These are phyloP conservation scores for Thoreauomyces humboldtii DNA, from an alignment of 192 early-diverging fungal genomes.

Conservation along the genomic window DNA sequence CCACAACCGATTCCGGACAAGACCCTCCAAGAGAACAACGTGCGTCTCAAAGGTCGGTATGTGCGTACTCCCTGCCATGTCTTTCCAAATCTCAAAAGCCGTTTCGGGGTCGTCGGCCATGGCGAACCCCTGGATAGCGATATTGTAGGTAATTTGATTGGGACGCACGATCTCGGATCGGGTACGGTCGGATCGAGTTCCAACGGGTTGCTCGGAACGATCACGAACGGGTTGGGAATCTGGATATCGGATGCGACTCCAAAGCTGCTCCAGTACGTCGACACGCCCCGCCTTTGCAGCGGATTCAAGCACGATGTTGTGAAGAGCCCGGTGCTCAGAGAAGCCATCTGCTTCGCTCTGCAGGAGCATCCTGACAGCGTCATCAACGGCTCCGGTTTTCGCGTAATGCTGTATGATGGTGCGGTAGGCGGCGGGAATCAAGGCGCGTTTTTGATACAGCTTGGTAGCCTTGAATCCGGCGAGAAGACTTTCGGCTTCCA, in stretches of 20 bases:
- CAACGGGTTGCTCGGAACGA: too few species aligned
- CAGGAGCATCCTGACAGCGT: slow-evolving; percentile 31
- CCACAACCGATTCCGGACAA: slow-evolving; percentile 19
- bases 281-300: slow-evolving; percentile 21
- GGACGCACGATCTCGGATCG: slow-evolving; percentile 9
- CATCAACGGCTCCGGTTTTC: slow-evolving; percentile 2
- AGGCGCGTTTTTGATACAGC: not conserved
- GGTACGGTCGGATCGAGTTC: too few species aligned
- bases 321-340: slow-evolving; percentile 1
- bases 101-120: slow-evolving; percentile 7
- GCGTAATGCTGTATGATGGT: slow-evolving; percentile 26
- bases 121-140: slow-evolving; percentile 28
- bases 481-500: slow-evolving; percentile 21
- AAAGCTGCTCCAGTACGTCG: slow-evolving; percentile 12
- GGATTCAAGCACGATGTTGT: slow-evolving; percentile 30
- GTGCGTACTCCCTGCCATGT: slow-evolving; percentile 27
- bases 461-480: slow-evolving; percentile 3
- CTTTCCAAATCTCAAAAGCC: slow-evolving; percentile 18
- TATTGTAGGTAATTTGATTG: slow-evolving; percentile 27
- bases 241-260: not conserved
- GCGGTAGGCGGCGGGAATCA: slow-evolving; percentile 14
- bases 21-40: slow-evolving; percentile 9
- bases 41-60: slow-evolving; percentile 5
- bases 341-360: slow-evolving; percentile 24
- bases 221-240: too few species aligned